These are phyloP conservation scores for Vachellia pachyceras DNA, from an alignment of 306 rosid species.

Conservation along the genomic window DNA sequence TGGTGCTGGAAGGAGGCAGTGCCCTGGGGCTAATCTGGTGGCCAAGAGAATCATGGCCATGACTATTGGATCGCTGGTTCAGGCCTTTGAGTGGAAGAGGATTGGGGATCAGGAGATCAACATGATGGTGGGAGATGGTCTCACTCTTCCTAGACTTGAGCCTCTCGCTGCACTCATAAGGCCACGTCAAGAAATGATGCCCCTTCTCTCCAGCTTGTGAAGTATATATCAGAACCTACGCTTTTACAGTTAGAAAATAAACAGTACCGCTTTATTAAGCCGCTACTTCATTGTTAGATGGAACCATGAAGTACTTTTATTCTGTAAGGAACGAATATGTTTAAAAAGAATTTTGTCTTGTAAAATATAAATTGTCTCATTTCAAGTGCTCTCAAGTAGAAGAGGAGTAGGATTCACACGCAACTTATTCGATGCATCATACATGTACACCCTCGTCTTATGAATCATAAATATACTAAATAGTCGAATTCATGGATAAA, in stretches of 20 bases:
- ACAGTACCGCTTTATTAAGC: neutral
- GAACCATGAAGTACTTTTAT: too few relatives aligned
- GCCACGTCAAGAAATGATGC: constrained; percentile 38
- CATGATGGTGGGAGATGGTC: constrained; percentile 38
- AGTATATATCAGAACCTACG: neutral
- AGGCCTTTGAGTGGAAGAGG: constrained; percentile 50
- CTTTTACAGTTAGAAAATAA: neutral
- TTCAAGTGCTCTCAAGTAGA: too few relatives aligned
- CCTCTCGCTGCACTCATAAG: constrained; percentile 40
- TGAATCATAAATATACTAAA: too few relatives aligned
- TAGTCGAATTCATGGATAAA: too few relatives aligned
- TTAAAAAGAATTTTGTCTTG: too few relatives aligned
- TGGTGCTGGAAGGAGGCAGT: constrained; percentile 36
- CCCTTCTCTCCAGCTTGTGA: constrained; percentile 5
- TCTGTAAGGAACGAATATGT: too few relatives aligned
- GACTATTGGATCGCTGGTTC: constrained; percentile 41
- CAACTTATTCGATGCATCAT: too few relatives aligned
- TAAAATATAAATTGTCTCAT: too few relatives aligned
- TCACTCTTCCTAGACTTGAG: constrained; percentile 32
- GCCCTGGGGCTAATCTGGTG: constrained; percentile 33
- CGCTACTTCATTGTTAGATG: neutral
- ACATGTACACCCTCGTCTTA: too few relatives aligned
- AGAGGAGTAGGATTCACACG: too few relatives aligned
- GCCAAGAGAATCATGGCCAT: constrained; percentile 27
- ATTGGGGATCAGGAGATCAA: constrained; percentile 23